phyloP scores from a whole-genome alignment of 768 basidiomycete species.

The Lactifluus echinatus region DNA sequence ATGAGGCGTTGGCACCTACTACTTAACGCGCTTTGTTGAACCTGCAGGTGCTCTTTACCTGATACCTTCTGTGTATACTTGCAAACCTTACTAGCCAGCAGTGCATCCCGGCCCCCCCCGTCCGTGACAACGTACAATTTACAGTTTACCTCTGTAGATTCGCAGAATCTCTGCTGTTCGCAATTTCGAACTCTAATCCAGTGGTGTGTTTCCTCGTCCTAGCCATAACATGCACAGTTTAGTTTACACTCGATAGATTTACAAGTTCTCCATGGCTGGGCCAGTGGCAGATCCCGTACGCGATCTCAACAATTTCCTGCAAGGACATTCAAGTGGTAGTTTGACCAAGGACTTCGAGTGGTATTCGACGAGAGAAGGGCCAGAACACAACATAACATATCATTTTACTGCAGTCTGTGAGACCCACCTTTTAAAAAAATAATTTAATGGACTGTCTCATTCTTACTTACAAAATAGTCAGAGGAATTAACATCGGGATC shows the following conservation, averaged over 20 bases:
- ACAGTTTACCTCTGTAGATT: not conserved
- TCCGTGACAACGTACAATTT: not conserved
- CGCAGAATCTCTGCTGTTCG: not conserved
- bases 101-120: not conserved
- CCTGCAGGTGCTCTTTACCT: not conserved
- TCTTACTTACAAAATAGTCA: not conserved
- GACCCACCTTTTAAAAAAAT: not conserved
- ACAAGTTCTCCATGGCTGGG: not conserved
- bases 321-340: not conserved
- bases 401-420: conserved; percentile 12
- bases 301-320: conserved; percentile 19
- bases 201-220: not conserved
- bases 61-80: not conserved
- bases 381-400: not conserved
- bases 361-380: not conserved
- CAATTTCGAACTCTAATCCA: not conserved
- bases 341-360: conserved; percentile 6
- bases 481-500: conserved; percentile 8
- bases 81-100: not conserved
- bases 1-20: not conserved
- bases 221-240: not conserved
- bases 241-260: not conserved
- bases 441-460: not conserved
- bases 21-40: not conserved
- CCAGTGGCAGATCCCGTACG: conserved; percentile 9